These are phyloP conservation scores for Nidularia pulvinata DNA, from an alignment of 768 basidiomycete genomes.

Conservation along the genomic window DNA sequence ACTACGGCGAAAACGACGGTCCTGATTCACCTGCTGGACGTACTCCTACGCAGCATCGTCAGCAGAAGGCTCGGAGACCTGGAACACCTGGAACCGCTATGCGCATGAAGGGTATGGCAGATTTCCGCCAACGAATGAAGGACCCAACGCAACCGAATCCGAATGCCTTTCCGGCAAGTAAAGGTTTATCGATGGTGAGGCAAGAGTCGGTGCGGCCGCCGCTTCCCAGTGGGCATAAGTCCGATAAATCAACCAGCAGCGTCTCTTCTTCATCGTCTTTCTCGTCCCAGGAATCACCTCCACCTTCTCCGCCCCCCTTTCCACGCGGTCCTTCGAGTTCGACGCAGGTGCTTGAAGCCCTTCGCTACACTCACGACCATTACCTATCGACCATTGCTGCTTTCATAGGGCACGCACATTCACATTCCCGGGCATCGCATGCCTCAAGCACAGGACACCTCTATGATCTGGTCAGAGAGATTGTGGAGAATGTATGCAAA, in stretches of 20 bases:
- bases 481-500: constrained; percentile 92
- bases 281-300: constrained; percentile 49
- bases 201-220: constrained; percentile 18
- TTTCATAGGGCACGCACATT: constrained; percentile 96
- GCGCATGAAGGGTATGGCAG: constrained; percentile 15
- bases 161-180: too few species aligned
- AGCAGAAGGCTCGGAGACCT: too few species aligned
- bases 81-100: too few species aligned
- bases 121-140: constrained; percentile 11
- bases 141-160: background rate
- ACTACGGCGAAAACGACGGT: too few species aligned
- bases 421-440: constrained; percentile 87
- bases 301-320: constrained; percentile 47
- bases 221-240: constrained; percentile 14
- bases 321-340: constrained; percentile 74
- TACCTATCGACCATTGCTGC: constrained; percentile 95
- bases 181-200: too few species aligned
- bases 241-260: constrained; percentile 39
- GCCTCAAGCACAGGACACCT: constrained; percentile 93
- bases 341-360: constrained; percentile 69
- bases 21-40: too few species aligned
- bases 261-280: constrained; percentile 42
- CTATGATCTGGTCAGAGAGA: constrained; percentile 94
- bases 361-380: constrained; percentile 86
- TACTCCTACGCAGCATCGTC: too few species aligned